Evolutionary conservation across 2,329 filamentous ascomycete species (phyloP), one percentile per base, ranked within the genome.

Genomic region (Cryoendolithus antarcticus): DNA sequence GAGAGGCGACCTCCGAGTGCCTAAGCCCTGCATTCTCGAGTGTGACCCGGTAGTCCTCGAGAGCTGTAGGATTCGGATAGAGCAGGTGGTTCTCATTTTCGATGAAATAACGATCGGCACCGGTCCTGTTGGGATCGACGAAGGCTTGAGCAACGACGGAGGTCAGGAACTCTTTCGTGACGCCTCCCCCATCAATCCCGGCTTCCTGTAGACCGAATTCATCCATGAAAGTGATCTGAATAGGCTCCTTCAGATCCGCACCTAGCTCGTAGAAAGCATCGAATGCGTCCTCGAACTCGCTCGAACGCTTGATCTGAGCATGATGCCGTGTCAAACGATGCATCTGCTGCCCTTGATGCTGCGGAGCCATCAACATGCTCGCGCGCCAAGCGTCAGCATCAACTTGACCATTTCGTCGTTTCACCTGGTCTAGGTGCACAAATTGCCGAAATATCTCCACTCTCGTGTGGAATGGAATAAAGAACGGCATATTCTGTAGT

Each of bases 191-290:
- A 55, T 98, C 91, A 40, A 98, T 96, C 7, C 91, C 91, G 9
- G 89, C 89, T 62, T 98, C 91, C 6, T 76, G 71, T 1, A 80
- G 75, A 44, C 82, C 83, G 49, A 93, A 98, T 43, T 86, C 75
- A 56, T 98, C 91, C 32, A 95, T 79, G 58, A 98, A 98, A 0
- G 85, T 91, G 53, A 98, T 96, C 55, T 93, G 86, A 29, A 98
- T 94, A 0, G 86, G 86, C 55, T 96, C 89, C 56, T 96, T 96
- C 40, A 98, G 63, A 1, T 79, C 80, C 9, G 89, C 82, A 0
- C 82, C 82, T 4, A 96, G 69, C 1, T 74, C 61, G 52, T 86
- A 95, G 53, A 95, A 95, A 40, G 86, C 74, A 3, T 80, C 67
- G 55, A 80, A 89, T 0, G 91, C 91, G 62, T 95, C 88, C 11